Percentiles rank a stretch among this genome's conserved stretches.
phyloP scores from a whole-genome alignment of 1,284 basidiomycete genomes.

The Pterulicium gracile region DNA sequence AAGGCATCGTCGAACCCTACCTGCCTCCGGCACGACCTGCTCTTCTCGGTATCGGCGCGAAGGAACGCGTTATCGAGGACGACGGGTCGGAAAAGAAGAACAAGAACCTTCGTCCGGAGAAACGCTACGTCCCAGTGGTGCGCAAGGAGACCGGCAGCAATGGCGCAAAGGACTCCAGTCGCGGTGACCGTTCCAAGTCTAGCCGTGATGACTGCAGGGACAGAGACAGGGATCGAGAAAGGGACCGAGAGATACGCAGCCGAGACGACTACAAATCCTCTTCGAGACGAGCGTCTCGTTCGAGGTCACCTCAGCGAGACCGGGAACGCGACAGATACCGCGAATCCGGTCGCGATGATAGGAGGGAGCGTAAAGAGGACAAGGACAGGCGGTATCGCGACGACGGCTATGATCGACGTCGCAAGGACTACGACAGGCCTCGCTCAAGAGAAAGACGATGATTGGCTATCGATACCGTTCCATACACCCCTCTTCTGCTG shows the following conservation, averaged over 20 bases:
- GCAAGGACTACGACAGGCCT: background rate
- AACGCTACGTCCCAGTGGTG: conserved; percentile 68
- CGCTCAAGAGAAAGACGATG: background rate
- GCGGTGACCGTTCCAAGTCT: background rate
- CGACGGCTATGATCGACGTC: conserved; percentile 1
- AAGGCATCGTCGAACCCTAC: conserved; percentile 62
- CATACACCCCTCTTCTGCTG: background rate
- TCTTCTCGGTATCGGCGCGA: conserved; percentile 85
- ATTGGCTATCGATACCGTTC: too few species aligned
- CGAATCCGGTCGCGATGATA: conserved; percentile 3
- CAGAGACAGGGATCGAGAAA: background rate
- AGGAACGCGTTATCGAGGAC: conserved; percentile 61
- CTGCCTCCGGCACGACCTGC: conserved; percentile 74
- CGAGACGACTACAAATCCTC: background rate
- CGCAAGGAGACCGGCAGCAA: conserved; percentile 35
- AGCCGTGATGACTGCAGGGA: background rate
- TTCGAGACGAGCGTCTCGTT: background rate
- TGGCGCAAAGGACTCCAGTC: background rate
- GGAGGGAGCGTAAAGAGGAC: background rate
- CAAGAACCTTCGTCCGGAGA: conserved; percentile 40
- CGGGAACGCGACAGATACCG: conserved; percentile 14
- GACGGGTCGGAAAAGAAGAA: conserved; percentile 47
- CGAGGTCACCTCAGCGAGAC: conserved; percentile 8
- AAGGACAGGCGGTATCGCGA: conserved; percentile 9
- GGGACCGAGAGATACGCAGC: background rate